Conservation (phyloP, 208 protist genomes). For the Leishmania guyanensis region DNA sequence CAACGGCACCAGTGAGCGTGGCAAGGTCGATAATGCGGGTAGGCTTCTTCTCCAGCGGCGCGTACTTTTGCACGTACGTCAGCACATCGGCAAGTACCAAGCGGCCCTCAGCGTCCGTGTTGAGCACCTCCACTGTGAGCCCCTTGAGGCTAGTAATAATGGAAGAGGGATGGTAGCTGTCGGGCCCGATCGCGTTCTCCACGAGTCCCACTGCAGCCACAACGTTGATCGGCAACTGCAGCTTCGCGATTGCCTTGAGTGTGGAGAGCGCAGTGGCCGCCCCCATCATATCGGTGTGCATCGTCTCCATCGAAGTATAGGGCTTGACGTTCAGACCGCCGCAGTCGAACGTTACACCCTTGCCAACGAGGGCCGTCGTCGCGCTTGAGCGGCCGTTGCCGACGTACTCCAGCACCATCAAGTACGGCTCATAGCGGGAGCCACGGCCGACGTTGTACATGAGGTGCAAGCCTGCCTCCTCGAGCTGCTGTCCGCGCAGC, state of each 20-base stretch:
- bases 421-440: conserved; percentile 62
- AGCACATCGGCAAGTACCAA: conserved; percentile 91
- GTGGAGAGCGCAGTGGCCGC: conserved; percentile 80
- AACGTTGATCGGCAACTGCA: conserved; percentile 77
- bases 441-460: conserved; percentile 87
- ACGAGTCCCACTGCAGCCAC: conserved; percentile 80
- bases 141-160: conserved; percentile 86
- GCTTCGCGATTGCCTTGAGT: conserved; percentile 66
- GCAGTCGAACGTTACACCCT: conserved; percentile 93
- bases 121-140: conserved; percentile 87
- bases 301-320: conserved; percentile 89
- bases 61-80: conserved; percentile 81
- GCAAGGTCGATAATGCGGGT: conserved; percentile 87
- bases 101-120: conserved; percentile 93
- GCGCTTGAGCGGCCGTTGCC: conserved; percentile 49
- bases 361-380: conserved; percentile 79
- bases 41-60: conserved; percentile 57
- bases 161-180: conserved; percentile 79
- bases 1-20: conserved; percentile 90
- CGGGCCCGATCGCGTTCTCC: conserved; percentile 87
- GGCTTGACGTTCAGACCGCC: conserved; percentile 93
- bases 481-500: conserved; percentile 55
- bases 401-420: conserved; percentile 85
- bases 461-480: conserved; percentile 61
- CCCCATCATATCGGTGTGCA: conserved; percentile 95